Conservation (phyloP, 139 green algal species). For the Edaphochlamys debaryana region DNA sequence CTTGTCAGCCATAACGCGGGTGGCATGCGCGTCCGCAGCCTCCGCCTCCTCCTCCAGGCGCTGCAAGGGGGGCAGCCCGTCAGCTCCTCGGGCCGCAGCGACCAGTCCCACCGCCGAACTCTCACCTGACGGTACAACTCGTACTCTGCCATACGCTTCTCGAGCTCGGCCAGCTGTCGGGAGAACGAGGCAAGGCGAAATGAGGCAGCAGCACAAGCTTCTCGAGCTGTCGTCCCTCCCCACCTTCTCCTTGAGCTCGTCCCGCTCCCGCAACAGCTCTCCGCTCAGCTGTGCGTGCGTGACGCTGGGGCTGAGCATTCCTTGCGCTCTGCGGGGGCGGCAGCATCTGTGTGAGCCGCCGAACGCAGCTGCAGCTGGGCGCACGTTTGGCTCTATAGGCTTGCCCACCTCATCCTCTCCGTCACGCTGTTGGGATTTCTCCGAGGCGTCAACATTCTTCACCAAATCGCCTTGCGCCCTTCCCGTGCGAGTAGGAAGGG, state of each 20-base stretch:
- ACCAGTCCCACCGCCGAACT: too few relatives aligned
- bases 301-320: conserved; percentile 28
- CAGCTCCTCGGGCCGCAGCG: too few relatives aligned
- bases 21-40: conserved; percentile 29
- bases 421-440: conserved; percentile 38
- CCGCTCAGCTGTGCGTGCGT: conserved; percentile 18
- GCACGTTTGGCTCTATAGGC: too few relatives aligned
- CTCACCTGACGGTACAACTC: conserved; percentile 32
- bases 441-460: not conserved
- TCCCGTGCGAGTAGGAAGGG: too few relatives aligned
- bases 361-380: too few relatives aligned
- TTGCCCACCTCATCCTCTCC: conserved; percentile 38
- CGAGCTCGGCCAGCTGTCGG: conserved; percentile 31
- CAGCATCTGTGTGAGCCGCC: too few relatives aligned
- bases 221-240: not conserved
- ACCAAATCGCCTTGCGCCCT: too few relatives aligned
- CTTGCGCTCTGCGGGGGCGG: conserved; percentile 32
- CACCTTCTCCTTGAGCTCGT: conserved; percentile 40
- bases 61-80: conserved; percentile 3
- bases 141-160: conserved; percentile 33
- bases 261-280: conserved; percentile 33
- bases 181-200: not conserved
- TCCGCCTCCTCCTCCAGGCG: conserved; percentile 43
- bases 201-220: too few relatives aligned
- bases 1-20: conserved; percentile 30